Conservation (phyloP, 352 stramenopile genomes). For the Pythium phragmiticola region DNA sequence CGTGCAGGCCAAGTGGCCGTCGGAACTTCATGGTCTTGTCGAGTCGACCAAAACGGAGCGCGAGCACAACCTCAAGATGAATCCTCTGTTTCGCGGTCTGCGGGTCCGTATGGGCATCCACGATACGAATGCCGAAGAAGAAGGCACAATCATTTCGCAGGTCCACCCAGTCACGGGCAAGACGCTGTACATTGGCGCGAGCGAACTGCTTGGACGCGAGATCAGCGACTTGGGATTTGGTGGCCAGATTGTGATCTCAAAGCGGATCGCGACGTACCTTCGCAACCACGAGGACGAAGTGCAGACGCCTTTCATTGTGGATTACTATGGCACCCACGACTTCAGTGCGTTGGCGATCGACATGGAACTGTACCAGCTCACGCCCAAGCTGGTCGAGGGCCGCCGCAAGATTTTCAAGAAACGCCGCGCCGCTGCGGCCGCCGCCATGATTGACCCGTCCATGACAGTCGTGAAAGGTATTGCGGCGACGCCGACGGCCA, state of each 20-base stretch:
- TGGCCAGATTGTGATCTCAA: constrained; percentile 70
- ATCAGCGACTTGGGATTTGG: constrained; percentile 64
- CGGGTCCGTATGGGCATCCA: constrained; percentile 81
- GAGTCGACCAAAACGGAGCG: constrained; percentile 59
- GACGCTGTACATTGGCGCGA: constrained; percentile 62
- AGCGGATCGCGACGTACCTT: constrained; percentile 54
- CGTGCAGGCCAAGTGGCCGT: constrained; percentile 60
- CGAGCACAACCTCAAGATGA: constrained; percentile 41
- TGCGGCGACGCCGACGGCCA: constrained; percentile 21
- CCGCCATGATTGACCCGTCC: too few species aligned
- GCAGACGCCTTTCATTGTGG: constrained; percentile 41
- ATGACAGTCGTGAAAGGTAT: constrained; percentile 11
- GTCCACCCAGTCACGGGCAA: constrained; percentile 67
- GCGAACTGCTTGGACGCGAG: constrained; percentile 61
- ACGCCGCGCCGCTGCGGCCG: constrained; percentile 25
- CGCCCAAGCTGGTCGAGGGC: constrained; percentile 49
- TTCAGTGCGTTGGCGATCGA: constrained; percentile 53
- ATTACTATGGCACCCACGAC: constrained; percentile 49
- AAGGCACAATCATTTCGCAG: constrained; percentile 50
- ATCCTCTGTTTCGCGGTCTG: constrained; percentile 57
- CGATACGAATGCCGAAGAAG: constrained; percentile 47
- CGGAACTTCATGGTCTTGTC: constrained; percentile 45
- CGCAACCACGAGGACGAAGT: constrained; percentile 38
- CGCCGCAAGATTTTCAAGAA: constrained; percentile 56
- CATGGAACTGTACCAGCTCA: constrained; percentile 62